Evolutionary conservation across 306 rosid genomes (phyloP), one percentile per base, ranked within the genome.

Genomic region (Trifolium dubium): DNA sequence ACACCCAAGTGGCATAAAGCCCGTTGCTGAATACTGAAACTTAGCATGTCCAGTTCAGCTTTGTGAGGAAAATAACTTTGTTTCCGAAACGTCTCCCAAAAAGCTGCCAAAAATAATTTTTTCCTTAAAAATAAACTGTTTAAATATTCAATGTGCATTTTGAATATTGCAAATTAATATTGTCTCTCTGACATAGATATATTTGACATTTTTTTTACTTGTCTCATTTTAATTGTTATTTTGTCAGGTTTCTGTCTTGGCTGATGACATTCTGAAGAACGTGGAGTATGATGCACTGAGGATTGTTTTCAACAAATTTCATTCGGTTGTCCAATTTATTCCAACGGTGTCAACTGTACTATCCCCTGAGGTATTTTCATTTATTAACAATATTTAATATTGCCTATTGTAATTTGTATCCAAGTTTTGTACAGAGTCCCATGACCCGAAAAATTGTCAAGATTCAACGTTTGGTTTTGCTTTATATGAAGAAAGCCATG

Each of bases 241-340:
- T 49, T 75, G 70, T 83, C 88, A 94, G 99, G 96, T 94, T 32
- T 86, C 99, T 77, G 97, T 90, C 76, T 74, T 94, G 72, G 99
- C 96, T 49, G 97, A 94, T 61, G 99, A 94, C 81, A 88, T 92
- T 73, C 77, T 94, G 43, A 94, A 94, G 86, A 94, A 94, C 81
- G 97, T 92, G 41, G 96, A 94, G 86, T 94, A 61, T 80, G 99
- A 94, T 79, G 92, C 96, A 71, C 49, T 94, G 65, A 89, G 92
- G 85, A 69, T 94, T 78, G 65, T 94, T 77, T 92, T 86, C 89
- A 92, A 90, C 82, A 94, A 92, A 80, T 94, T 92, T 76, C 97
- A 88, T 0, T 94, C 99, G 3, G 97, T 90, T 60, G 96, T 94
- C 67, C 37, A 78, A 49, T 94, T 88, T 86, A 19, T 82, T 55